Evolutionary conservation across 2,329 filamentous ascomycete genomes (phyloP), one percentile per base, ranked within the genome.

Genomic region (Fusarium agapanthi): DNA sequence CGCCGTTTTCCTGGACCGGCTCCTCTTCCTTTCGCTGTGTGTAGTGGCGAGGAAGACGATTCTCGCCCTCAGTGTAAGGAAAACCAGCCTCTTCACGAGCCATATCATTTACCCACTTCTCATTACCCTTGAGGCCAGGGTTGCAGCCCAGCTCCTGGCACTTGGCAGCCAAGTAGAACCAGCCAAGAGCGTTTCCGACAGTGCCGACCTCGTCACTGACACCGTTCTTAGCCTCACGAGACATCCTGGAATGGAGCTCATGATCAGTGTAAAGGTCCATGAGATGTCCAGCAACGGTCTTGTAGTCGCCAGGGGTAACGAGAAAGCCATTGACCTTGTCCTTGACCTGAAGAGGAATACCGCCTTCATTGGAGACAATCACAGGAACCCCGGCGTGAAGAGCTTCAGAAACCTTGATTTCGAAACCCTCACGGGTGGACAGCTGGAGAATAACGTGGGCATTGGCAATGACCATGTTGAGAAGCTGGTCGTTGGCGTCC

Each of bases 361-460:
- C 93, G n/a, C 93, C 93, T 3, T 91, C 90, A 26, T 86, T 85
- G 3, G 92, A 93, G 7, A 91, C 92, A 70, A 96, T 94, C 76
- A 95, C 88, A 3, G 93, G 93, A 6, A 92, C 89, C 20, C 93
- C 93, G 48, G 94, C 93, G 78, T 95, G 93, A 28, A 95, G 85
- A 3, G 92, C 93, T 81, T 96, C 94, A 0, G 92, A 94, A 10
- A 96, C 93, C 81, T 96, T 96, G 75, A 96, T 91, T 81, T 96
- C 93, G 75, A 96, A 96, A 1, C 93, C 93, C 79, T 96, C 93
- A 40, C 92, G 89, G 0, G 91, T 95, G 6, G 92, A 95, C 11
- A 96, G 88, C 80, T 96, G 93, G 13, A 96, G 87, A 2, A 91
- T 91, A 13, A 95, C 89, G 63, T 91, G 89, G 2, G 92, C 90